phyloP scores from a whole-genome alignment of 2,329 filamentous ascomycete genomes.

The Colletotrichum spaethianum region DNA sequence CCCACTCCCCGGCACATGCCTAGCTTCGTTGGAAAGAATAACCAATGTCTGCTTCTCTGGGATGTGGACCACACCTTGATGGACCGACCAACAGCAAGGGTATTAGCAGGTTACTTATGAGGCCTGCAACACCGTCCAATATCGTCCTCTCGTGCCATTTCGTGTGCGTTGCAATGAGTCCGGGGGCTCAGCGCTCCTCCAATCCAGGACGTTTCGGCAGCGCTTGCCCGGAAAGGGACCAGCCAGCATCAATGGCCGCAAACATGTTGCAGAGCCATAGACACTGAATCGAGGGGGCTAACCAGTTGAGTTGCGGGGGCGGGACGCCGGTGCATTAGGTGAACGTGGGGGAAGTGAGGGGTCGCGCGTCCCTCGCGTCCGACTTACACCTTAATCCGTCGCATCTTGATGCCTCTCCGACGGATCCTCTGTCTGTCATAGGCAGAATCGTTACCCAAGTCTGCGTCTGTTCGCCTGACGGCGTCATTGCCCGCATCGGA shows the following conservation, averaged over 20 bases:
- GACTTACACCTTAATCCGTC: constrained; percentile 35
- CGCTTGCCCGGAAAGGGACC: constrained; percentile 12
- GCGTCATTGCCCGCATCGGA: constrained; percentile 12
- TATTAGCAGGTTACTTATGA: not conserved
- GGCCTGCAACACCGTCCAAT: not conserved
- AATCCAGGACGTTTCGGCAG: constrained; percentile 16
- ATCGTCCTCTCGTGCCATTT: not conserved
- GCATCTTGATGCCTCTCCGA: constrained; percentile 32
- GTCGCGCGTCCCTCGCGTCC: constrained; percentile 31
- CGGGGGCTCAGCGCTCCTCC: constrained; percentile 5
- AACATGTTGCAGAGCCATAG: constrained; percentile 14
- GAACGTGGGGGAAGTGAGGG: constrained; percentile 52
- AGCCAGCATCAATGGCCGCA: constrained; percentile 21
- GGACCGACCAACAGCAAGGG: not conserved
- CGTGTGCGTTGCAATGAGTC: constrained; percentile 1
- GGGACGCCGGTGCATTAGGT: constrained; percentile 46
- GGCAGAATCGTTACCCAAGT: constrained; percentile 7
- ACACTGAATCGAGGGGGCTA: not conserved
- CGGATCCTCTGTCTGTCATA: constrained; percentile 19
- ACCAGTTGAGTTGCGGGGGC: constrained; percentile 30
- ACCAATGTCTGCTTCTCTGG: not conserved
- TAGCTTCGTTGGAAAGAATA: not conserved
- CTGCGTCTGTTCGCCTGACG: constrained; percentile 10
- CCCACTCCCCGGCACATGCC: not conserved
- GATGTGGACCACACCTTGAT: not conserved